Base-by-base conservation (phyloP, 2,329 filamentous ascomycete species). In the Xylariales sp. region DNA sequence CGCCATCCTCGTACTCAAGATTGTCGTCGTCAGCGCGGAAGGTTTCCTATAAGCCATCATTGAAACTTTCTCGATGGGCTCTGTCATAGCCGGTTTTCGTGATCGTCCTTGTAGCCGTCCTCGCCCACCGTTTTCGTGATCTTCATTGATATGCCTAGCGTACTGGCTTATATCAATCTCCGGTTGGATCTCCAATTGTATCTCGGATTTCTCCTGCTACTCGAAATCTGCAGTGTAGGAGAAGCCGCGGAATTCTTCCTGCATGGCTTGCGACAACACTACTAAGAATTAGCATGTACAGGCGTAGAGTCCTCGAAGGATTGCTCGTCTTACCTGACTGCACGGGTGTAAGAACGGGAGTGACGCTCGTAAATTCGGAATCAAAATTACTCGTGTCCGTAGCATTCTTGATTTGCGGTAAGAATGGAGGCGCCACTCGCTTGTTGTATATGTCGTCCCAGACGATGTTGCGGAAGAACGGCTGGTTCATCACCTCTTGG, bases 321-420 rank as follows among this genome's bases (percentile, higher is more conserved):
- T 19, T 11, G 18, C n/a, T 16, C 39, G 44, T 74, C 86, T 71
- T 85, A 94, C 90, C 89, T 66, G 88, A 95, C 68, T 97, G 90
- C 42, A 98, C 93, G 38, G 93, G 93, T 21, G 93, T 98, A 52
- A 98, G 76, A 44, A 98, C 93, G 1, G 93, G 93, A 31, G 93
- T 98, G 41, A 98, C 93, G 59, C 91, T 97, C 1, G 93, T 98
- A 62, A 98, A 98, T 63, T 98, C 93, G 34, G 87, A 88, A 62
- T 98, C 93, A 64, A 98, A 98, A 70, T 98, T 98, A 74, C 90
- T 96, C n/a, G 93, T 98, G 69, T 98, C 93, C 31, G 93, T 96
- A 7, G 90, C 79, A 61, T 79, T 94, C 67, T 86, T 93, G 56
- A 98, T 95, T 27, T 80, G 80, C 14, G 93, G 93, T 64, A 90